Evolutionary conservation across 495 filamentous ascomycete species (phyloP), one percentile per base, ranked within the genome.

Genomic region (Trichoderma virens): DNA sequence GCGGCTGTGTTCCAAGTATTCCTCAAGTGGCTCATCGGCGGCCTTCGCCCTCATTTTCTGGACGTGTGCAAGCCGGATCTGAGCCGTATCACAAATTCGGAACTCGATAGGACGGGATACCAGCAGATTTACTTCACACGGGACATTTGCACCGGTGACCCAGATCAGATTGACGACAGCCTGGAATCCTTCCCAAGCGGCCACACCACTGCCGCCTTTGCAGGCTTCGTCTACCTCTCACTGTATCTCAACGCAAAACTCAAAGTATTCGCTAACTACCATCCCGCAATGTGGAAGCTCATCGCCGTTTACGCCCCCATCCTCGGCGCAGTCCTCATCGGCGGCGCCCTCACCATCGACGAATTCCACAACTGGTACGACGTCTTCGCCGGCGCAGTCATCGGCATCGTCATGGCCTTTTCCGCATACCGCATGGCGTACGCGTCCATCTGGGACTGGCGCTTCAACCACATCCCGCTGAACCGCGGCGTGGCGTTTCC

Each of bases 181-280:
- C 71, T 88, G 32, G 79, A 85, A 68, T 81, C 78, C 1, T 87
- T 89, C 69, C 86, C 86, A 0, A 81, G 76, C 13, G 87, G 87
- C 6, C 86, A 88, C 68, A 75, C 83, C 45, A 78, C 79, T 0
- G 80, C 80, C 8, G 80, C 85, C 0, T 88, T 86, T 64, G 82
- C 83, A 0, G 82, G 79, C n/a, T 81, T 82, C 60, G 68, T 79
- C 5, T 89, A 79, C 64, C 69, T 87, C 5, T 77, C 75, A n/a
- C 75, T 89, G 0, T 90, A 86, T 70, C 74, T 89, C 20, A 88
- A 88, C 65, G 85, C 82, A 7, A 87, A 88, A 65, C 74, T 89
- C 23, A 86, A 87, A 71, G 77, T 84, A 25, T 86, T 84, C 65
- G 66, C 79, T 59, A 79, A 84, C 71, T 83, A 83, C 67, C 84